Percentiles rank a stretch among this genome's conserved stretches.
Conservation (phyloP, 2,329 filamentous ascomycete genomes). For the Coleophoma eucalyptorum region DNA sequence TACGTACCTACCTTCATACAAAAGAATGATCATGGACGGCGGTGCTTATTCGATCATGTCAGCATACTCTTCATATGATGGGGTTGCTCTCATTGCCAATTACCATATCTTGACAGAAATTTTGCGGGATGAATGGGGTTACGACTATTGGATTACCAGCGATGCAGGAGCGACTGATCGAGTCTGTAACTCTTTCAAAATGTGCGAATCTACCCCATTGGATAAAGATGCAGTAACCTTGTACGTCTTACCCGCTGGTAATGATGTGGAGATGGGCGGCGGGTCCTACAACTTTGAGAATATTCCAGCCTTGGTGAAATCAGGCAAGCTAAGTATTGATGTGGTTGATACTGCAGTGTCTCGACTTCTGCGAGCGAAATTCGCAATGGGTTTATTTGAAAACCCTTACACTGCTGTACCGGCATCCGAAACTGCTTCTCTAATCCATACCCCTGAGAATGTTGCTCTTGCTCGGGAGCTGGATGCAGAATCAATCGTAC, state of each 20-base stretch:
- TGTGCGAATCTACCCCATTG: slow-evolving; percentile 56
- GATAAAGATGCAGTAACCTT: slow-evolving; percentile 64
- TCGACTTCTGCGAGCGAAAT: slow-evolving; percentile 64
- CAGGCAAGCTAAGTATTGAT: slow-evolving; percentile 54
- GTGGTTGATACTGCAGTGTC: slow-evolving; percentile 64
- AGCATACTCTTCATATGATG: slow-evolving; percentile 72
- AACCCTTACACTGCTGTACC: slow-evolving; percentile 60
- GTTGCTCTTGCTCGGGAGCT: slow-evolving; percentile 67
- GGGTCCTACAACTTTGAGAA: slow-evolving; percentile 67
- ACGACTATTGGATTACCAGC: slow-evolving; percentile 60
- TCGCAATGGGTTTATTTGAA: slow-evolving; percentile 68
- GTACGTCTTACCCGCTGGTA: slow-evolving; percentile 61
- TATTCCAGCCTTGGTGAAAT: slow-evolving; percentile 60
- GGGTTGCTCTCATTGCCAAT: slow-evolving; percentile 63
- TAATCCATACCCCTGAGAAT: slow-evolving; percentile 67
- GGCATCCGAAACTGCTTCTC: slow-evolving; percentile 47
- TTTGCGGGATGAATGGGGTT: slow-evolving; percentile 68
- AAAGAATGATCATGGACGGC: slow-evolving; percentile 66
- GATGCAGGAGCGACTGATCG: slow-evolving; percentile 71
- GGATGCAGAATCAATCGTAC: slow-evolving; percentile 73
- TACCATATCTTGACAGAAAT: slow-evolving; percentile 64
- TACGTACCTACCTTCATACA: slow-evolving; percentile 57
- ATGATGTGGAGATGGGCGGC: slow-evolving; percentile 74
- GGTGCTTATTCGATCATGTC: slow-evolving; percentile 69
- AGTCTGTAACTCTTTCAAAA: slow-evolving; percentile 58